Conservation (phyloP, 176 grass and related monocot genomes). For the Paspalum notatum region DNA sequence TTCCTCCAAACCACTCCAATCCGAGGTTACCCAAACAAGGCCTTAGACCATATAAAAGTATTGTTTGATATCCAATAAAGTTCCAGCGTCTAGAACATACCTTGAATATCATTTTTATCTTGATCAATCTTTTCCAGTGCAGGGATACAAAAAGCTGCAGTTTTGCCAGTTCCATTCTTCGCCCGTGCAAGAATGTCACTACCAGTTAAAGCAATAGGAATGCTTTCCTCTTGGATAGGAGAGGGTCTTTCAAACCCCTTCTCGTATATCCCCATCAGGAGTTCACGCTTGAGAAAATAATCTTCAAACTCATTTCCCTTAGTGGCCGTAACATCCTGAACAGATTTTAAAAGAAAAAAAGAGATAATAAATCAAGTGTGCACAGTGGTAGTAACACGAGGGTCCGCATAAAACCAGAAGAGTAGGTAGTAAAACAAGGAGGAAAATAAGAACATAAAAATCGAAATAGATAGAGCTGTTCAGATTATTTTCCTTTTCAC, state of each 20-base stretch:
- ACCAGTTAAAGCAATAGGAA: slow-evolving; percentile 97
- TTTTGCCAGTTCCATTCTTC: slow-evolving; percentile 98
- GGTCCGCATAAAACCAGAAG: not conserved
- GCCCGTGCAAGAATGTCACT: slow-evolving; percentile 97
- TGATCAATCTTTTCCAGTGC: slow-evolving; percentile 96
- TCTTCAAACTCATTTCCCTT: slow-evolving; percentile 99
- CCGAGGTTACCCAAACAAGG: too few species aligned
- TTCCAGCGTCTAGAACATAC: slow-evolving; percentile 40
- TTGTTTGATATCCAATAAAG: not conserved
- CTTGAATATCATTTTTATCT: slow-evolving; percentile 96
- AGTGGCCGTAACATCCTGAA: slow-evolving; percentile 93
- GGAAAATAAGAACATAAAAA: not conserved
- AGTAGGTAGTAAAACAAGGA: slow-evolving; percentile 1
- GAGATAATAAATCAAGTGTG: slow-evolving; percentile 13
- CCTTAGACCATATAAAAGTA: too few species aligned
- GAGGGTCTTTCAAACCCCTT: slow-evolving; percentile 97
- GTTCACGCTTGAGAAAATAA: slow-evolving; percentile 94
- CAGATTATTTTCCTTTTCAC: slow-evolving; percentile 21
- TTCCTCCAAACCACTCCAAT: too few species aligned
- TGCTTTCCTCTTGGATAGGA: slow-evolving; percentile 98
- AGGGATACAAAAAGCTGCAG: slow-evolving; percentile 95
- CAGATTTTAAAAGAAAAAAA: not conserved
- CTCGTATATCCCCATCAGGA: slow-evolving; percentile 98
- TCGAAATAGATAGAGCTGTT: not conserved
- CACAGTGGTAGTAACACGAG: not conserved